phyloP scores from a whole-genome alignment of 306 rosid species.

The Geum urbanum region DNA sequence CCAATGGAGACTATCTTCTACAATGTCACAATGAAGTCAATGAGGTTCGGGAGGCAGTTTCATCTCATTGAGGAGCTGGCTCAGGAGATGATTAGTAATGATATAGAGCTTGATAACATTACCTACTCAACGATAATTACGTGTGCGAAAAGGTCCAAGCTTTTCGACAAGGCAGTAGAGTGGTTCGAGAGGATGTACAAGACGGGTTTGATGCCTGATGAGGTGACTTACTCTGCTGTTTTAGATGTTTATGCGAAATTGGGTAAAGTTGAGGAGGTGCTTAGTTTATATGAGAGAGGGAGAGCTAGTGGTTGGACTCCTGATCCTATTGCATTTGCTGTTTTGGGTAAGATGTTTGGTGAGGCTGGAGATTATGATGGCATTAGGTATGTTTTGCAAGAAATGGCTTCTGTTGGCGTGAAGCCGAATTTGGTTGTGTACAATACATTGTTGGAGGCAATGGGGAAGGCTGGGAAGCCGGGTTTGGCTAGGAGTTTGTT shows the following conservation, averaged over 20 bases:
- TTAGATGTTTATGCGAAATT: constrained; percentile 84
- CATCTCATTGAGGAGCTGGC: constrained; percentile 78
- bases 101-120: constrained; percentile 63
- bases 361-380: constrained; percentile 95
- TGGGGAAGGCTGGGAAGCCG: constrained; percentile 96
- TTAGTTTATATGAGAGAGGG: constrained; percentile 78
- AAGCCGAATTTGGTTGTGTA: constrained; percentile 85
- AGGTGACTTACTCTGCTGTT: constrained; percentile 87
- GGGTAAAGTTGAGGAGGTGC: constrained; percentile 81
- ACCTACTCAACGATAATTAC: constrained; percentile 85
- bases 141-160: constrained; percentile 69
- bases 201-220: constrained; percentile 93
- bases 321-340: constrained; percentile 65
- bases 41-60: constrained; percentile 89
- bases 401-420: constrained; percentile 72
- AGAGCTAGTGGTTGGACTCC: constrained; percentile 97
- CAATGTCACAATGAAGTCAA: constrained; percentile 90
- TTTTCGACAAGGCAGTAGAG: constrained; percentile 67
- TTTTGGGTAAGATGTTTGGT: constrained; percentile 93
- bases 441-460: constrained; percentile 86
- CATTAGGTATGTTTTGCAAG: constrained; percentile 73
- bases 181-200: constrained; percentile 97
- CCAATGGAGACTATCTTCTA: constrained; percentile 92
- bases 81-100: constrained; percentile 63
- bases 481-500: constrained; percentile 82